Base-by-base conservation (phyloP, 1,139 yeast genomes). In the Magnusiomyces suaveolens region DNA sequence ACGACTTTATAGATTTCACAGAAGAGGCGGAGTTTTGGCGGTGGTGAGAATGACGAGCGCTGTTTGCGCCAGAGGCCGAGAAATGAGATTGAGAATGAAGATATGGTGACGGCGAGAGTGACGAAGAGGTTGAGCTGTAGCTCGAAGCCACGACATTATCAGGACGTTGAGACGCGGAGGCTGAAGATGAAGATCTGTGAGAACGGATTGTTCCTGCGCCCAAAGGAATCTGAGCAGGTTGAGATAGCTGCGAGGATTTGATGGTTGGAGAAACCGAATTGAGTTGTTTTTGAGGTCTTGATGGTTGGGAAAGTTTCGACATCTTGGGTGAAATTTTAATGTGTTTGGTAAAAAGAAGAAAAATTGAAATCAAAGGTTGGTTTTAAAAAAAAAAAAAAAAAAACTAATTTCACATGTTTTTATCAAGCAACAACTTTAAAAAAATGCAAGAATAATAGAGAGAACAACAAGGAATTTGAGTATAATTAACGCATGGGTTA, bases 121-220 rank as follows among this genome's bases (percentile, higher is more conserved):
- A 24, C 21, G 48, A 46, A 46, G 24, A 25, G 21, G 48, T 4
- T 2, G 48, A 46, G 6, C 20, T 16, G 18, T 16, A 16, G 33
- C 33, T 29, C 12, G 33, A 29, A 6, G 16, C 4, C 20, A n/a
- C 6, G 3, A 18, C 8, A 4, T 18, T 4, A 4, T 41, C 44
- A 16, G 48, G 48, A 6, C 38, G 20, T 26, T 26, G 48, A 46
- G 48, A 23, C 14, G 47, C 24, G 8, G 47, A 46, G 2, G 48
- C 48, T 2, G 48, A 46, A 2, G 48, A 46, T 2, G 48, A 46
- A 21, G 48, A 46, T 24, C 48, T 25, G 48, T 46, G 48, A 26
- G 33, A 32, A 4, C 48, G 48, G 10, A 26, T 10, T 20, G 44
- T 41, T 18, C 23, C 25, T 4, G 25, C 23, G 3, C 44, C 44